These are phyloP conservation scores for Avena eriantha DNA, from an alignment of 176 grass and related monocot species.

Conservation along the genomic window DNA sequence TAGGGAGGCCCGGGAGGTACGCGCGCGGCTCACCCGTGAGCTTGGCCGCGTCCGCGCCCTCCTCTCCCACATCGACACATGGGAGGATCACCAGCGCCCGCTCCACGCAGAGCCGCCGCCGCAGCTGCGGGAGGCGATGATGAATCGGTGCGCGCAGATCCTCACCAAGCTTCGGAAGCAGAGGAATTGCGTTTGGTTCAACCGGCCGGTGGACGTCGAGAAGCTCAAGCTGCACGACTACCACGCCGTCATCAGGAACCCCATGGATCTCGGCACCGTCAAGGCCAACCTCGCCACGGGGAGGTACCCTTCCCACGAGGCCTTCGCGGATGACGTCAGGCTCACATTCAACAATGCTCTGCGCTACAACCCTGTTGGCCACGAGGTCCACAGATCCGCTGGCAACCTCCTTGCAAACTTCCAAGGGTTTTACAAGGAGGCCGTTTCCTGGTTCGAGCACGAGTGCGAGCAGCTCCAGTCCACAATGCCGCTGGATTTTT, in stretches of 20 bases:
- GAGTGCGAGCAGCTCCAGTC: slow-evolving; percentile 41
- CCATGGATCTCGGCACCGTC: slow-evolving; percentile 97
- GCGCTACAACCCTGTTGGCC: slow-evolving; percentile 74
- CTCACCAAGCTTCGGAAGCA: slow-evolving; percentile 67
- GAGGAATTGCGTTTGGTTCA: slow-evolving; percentile 82
- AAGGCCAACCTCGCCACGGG: slow-evolving; percentile 62
- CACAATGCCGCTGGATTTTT: slow-evolving; percentile 10
- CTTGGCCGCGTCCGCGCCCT: slow-evolving; percentile 73
- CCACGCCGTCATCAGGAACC: slow-evolving; percentile 70
- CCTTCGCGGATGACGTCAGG: slow-evolving; percentile 66
- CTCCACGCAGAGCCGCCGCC: background rate
- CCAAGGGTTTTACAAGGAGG: slow-evolving; percentile 57
- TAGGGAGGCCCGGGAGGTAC: slow-evolving; percentile 58
- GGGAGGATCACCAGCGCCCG: slow-evolving; percentile 20
- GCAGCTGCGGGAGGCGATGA: slow-evolving; percentile 53
- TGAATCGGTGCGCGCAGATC: slow-evolving; percentile 75
- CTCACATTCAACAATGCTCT: slow-evolving; percentile 89
- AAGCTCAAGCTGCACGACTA: slow-evolving; percentile 85
- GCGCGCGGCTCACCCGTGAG: slow-evolving; percentile 67
- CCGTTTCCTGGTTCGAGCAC: slow-evolving; percentile 55
- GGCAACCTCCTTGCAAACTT: slow-evolving; percentile 57
- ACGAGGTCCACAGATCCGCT: slow-evolving; percentile 70
- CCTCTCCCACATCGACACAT: slow-evolving; percentile 62
- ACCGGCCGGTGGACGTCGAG: slow-evolving; percentile 73
- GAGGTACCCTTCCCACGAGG: slow-evolving; percentile 59